phyloP scores from a whole-genome alignment of 768 basidiomycete species.

The Phanerodontia chrysosporium region DNA sequence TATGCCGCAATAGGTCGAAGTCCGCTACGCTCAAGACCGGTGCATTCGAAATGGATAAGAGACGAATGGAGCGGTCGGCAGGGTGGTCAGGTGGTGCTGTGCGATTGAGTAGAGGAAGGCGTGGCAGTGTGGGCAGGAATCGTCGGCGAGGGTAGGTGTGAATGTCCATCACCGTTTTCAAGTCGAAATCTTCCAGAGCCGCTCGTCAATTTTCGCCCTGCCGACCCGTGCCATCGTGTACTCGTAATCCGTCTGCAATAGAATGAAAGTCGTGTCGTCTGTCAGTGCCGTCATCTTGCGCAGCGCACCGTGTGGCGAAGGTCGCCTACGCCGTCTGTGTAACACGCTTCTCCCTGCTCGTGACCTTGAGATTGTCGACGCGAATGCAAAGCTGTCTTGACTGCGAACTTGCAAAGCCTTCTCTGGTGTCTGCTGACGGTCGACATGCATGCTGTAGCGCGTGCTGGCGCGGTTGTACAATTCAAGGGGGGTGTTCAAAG shows the following conservation, averaged over 20 bases:
- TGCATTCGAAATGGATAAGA: not conserved
- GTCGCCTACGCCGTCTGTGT: not conserved
- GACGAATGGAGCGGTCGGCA: not conserved
- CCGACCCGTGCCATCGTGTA: not conserved
- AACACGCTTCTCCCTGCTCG: constrained; percentile 24
- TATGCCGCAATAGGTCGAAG: too few relatives aligned
- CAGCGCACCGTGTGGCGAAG: not conserved
- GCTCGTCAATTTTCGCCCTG: not conserved
- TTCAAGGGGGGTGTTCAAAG: too few relatives aligned
- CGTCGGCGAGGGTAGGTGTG: too few relatives aligned
- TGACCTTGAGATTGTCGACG: constrained; percentile 33
- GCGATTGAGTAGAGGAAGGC: not conserved
- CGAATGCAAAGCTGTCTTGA: constrained; percentile 30
- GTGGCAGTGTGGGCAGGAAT: not conserved
- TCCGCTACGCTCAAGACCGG: too few relatives aligned
- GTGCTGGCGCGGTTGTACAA: too few relatives aligned
- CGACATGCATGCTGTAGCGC: too few relatives aligned
- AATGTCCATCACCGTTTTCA: not conserved
- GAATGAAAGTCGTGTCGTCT: not conserved
- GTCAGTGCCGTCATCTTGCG: not conserved
- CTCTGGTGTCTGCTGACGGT: too few relatives aligned
- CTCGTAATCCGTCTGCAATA: not conserved
- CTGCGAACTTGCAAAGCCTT: too few relatives aligned
- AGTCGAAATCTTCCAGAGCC: not conserved
- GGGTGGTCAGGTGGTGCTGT: not conserved